Evolutionary conservation across 257 asterid species (phyloP).

Genomic region (Petunia secreta): DNA sequence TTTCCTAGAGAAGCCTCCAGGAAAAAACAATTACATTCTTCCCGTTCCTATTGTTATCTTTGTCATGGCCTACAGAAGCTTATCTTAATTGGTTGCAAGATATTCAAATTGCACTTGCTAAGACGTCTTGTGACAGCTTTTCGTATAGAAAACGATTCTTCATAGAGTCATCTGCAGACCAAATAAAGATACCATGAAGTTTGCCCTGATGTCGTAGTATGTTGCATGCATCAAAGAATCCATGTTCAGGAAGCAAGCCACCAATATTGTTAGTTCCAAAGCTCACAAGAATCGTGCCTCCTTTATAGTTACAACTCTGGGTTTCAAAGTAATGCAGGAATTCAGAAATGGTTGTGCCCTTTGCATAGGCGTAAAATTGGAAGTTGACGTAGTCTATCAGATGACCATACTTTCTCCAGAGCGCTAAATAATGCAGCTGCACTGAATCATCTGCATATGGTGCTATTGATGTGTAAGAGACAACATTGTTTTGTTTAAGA

Average conservation of each 20-base stretch:
- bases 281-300: conserved; percentile 60
- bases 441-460: conserved; percentile 56
- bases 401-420: conserved; percentile 62
- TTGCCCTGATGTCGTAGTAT: conserved; percentile 52
- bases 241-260: conserved; percentile 60
- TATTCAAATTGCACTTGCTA: conserved; percentile 39
- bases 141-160: conserved; percentile 52
- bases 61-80: conserved; percentile 9
- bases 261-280: conserved; percentile 71
- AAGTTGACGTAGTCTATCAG: conserved; percentile 72
- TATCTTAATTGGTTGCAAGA: background rate
- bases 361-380: conserved; percentile 68
- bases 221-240: conserved; percentile 66
- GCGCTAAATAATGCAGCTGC: conserved; percentile 59
- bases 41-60: background rate
- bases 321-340: conserved; percentile 59
- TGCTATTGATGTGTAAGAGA: conserved; percentile 66
- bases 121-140: conserved; percentile 56
- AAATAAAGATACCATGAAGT: conserved; percentile 76
- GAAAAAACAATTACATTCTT: background rate
- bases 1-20: conserved; percentile 2
- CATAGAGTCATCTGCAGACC: conserved; percentile 88
- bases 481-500: conserved; percentile 55
- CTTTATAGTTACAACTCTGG: conserved; percentile 56
- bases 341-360: conserved; percentile 53